Conservation (phyloP, 305 asterid species). For the Fraxinus sp. region DNA sequence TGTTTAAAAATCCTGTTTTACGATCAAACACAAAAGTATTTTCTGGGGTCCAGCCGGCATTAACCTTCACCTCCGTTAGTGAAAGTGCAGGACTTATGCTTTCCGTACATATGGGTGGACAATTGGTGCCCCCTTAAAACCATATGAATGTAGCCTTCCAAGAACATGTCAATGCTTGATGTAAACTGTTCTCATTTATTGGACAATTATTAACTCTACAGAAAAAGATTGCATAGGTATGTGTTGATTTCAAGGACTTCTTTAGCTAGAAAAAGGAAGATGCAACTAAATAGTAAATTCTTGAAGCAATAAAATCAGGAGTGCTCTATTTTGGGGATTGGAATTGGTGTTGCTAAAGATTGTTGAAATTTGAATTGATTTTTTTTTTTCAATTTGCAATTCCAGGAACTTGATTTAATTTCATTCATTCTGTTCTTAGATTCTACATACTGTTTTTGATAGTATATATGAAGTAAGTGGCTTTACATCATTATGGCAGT, state of each 20-base stretch:
- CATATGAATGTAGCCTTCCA: background rate
- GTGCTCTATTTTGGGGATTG: background rate
- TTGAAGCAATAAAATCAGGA: background rate
- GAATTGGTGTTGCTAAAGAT: background rate
- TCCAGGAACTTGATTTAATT: background rate
- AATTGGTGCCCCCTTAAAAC: background rate
- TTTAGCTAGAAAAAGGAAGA: background rate
- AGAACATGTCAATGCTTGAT: background rate
- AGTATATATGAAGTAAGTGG: background rate
- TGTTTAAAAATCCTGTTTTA: background rate
- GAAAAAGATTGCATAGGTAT: background rate
- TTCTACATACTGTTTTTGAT: background rate
- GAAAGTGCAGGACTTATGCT: background rate
- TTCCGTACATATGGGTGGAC: background rate
- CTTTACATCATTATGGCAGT: background rate
- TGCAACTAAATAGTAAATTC: background rate
- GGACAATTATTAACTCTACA: background rate
- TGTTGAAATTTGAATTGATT: background rate
- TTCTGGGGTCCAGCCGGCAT: background rate
- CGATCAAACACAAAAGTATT: background rate
- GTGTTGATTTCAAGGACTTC: background rate
- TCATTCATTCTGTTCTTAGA: background rate
- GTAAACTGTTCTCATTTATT: background rate
- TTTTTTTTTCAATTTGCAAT: background rate
- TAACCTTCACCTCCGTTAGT: background rate